Evolutionary conservation across 2,329 filamentous ascomycete genomes (phyloP), one percentile per base, ranked within the genome.

Genomic region (Juglanconis juglandina): DNA sequence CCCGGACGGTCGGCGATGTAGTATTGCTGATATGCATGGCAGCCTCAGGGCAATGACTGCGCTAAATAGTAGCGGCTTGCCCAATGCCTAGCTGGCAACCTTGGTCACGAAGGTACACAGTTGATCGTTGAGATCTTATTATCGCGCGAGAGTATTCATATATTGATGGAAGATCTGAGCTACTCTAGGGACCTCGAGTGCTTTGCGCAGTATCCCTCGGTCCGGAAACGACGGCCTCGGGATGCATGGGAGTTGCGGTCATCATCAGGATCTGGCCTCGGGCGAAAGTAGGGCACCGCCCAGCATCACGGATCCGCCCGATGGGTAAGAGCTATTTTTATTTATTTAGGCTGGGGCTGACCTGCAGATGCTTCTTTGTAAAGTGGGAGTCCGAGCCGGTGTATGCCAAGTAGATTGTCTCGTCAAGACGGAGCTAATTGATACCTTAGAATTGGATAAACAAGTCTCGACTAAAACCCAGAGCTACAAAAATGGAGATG

Each of bases 1-100:
- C 64, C 10, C 66, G 64, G 17, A 68, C 60, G 4, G 66, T 67
- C 13, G 65, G 66, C 1, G 70, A 63, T 32, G 68, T 67, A 1
- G 72, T 75, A 51, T 73, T 70, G 64, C 69, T 72, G 3, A 67
- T 59, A 58, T 79, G 77, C 62, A 50, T 33, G 14, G 32, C 32
- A 4, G 48, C 32, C 24, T 24, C 7, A 50, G 48, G n/a, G 48
- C 48, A 14, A 50, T 34, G 11, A 50, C 14, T 11, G 32, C 48
- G 32, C 48, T 35, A n/a, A 50, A 50, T n/a, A 50, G 35, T 5
- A 35, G 3, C 30, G 48, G 32, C 32, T 50, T 33, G 32, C 35
- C 32, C 6, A 34, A 33, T 13, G 48, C 32, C 48, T 33, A 9
- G 13, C 32, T 32, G 48, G 48, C 30, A 33, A 50, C 48, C 48